Conservation (phyloP, 2,329 filamentous ascomycete genomes). For the Xylaria hypoxylon region DNA sequence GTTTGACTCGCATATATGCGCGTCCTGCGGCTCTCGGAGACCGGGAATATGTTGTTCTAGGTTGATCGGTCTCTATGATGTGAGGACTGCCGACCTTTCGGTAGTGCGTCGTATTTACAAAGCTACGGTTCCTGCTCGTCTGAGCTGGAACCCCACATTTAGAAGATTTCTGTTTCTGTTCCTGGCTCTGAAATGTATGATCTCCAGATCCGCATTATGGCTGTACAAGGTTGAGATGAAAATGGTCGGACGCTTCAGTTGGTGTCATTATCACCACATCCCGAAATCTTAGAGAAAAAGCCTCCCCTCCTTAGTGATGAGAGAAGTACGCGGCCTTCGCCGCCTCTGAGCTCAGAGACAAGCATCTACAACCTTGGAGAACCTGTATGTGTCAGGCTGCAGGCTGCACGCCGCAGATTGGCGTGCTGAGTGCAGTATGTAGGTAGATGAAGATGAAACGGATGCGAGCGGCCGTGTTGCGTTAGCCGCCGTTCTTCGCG, state of each 20-base stretch:
- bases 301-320: neutral
- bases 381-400: slow-evolving; percentile 16
- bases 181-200: slow-evolving; percentile 25
- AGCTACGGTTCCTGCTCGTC: slow-evolving; percentile 10
- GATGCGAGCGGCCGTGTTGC: slow-evolving; percentile 11
- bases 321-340: slow-evolving; percentile 20
- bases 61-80: slow-evolving; percentile 8
- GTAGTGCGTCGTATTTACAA: neutral
- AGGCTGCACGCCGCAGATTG: slow-evolving; percentile 1
- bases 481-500: neutral
- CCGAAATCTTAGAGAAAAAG: neutral
- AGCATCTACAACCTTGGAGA: slow-evolving; percentile 23
- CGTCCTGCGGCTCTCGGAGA: slow-evolving; percentile 33
- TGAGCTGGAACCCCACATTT: slow-evolving; percentile 17
- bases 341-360: slow-evolving; percentile 27
- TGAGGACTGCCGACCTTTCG: slow-evolving; percentile 3
- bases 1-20: slow-evolving; percentile 11
- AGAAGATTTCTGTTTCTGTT: slow-evolving; percentile 21
- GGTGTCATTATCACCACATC: slow-evolving; percentile 4
- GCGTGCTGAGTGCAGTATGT: slow-evolving; percentile 5
- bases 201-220: slow-evolving; percentile 1
- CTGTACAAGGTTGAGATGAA: slow-evolving; percentile 1
- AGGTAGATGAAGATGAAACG: slow-evolving; percentile 29
- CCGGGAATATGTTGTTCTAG: slow-evolving; percentile 9
- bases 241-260: neutral